Conservation (phyloP, 2,329 filamentous ascomycete species). For the Colletotrichum lindemuthianum region DNA sequence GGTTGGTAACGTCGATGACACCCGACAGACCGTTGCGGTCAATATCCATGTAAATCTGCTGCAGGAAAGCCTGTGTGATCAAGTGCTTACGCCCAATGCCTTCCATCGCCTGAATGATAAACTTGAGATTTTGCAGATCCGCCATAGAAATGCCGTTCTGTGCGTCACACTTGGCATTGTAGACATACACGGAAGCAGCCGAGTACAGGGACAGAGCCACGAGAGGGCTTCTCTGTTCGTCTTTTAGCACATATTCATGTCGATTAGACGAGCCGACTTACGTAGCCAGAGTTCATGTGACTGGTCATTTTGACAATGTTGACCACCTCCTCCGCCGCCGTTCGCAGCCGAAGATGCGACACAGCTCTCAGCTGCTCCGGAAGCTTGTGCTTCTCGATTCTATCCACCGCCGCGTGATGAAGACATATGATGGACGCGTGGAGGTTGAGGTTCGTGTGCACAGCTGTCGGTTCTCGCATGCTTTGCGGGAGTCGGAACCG, state of each 20-base stretch:
- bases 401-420: slow-evolving; percentile 88
- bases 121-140: slow-evolving; percentile 69
- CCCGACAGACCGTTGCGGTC: slow-evolving; percentile 59
- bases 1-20: slow-evolving; percentile 48
- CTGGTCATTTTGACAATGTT: slow-evolving; percentile 83
- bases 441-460: slow-evolving; percentile 88
- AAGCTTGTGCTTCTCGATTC: slow-evolving; percentile 77
- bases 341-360: slow-evolving; percentile 78
- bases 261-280: slow-evolving; percentile 55
- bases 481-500: slow-evolving; percentile 77
- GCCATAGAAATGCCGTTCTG: slow-evolving; percentile 65
- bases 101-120: slow-evolving; percentile 82
- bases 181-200: slow-evolving; percentile 83
- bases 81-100: slow-evolving; percentile 77
- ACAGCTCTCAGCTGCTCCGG: slow-evolving; percentile 72
- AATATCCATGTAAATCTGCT: slow-evolving; percentile 85
- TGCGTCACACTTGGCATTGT: slow-evolving; percentile 76
- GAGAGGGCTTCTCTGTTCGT: slow-evolving; percentile 75
- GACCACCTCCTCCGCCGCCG: slow-evolving; percentile 85
- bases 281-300: slow-evolving; percentile 73
- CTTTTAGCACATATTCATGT: slow-evolving; percentile 13
- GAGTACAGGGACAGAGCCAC: slow-evolving; percentile 87
- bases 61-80: slow-evolving; percentile 85
- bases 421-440: slow-evolving; percentile 90
- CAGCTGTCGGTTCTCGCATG: slow-evolving; percentile 74